Base-by-base conservation (phyloP, 805 yeast genomes). In the Kodamaea fukazawae region DNA sequence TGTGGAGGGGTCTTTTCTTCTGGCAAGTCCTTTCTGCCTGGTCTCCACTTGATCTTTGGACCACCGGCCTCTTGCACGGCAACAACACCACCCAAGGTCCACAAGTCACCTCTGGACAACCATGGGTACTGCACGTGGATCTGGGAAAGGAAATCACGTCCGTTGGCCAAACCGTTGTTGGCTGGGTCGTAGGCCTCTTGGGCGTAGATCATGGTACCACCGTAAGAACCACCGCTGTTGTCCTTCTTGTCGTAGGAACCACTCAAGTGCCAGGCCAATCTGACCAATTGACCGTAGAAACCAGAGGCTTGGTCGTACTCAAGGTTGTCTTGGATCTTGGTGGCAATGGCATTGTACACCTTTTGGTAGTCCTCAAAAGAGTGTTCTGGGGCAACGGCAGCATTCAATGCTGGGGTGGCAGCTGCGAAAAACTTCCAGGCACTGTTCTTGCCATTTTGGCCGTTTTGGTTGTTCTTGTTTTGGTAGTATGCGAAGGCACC, bases 311-410 rank as follows among this genome's bases (percentile, higher is more conserved):
- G 58, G 47, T 67, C 73, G 30, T 41, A 50, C 38, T 53, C 58
- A 40, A 47, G 53, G 29, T 45, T 47, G 36, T 47, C 47, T 12
- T 23, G 39, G 32, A 47, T 41, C 23, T 47, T 47, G 35, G 41
- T 57, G 26, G 82, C 96, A 73, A 78, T 87, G 48, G 79, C 93
- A 65, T 78, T 81, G 65, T 80, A 91, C 44, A 78, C 78, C 43
- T 67, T 53, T 60, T 75, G 89, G 57, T 75, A 89, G 48, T 84
- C 86, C 9, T 70, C 67, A 37, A 54, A 60, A 3, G 65, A 49
- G 51, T 67, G 53, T 5, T 53, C 65, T 5, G 65, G 58, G 9
- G 71, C 70, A 18, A 35, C 35, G 4, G 38, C 38, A 5, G 9
- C n/a, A 13, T 39, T 39, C 17, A 34, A 15, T 11, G 42, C 42